Conservation (phyloP, 495 filamentous ascomycete species). For the Aspergillus incahuasiensis region DNA sequence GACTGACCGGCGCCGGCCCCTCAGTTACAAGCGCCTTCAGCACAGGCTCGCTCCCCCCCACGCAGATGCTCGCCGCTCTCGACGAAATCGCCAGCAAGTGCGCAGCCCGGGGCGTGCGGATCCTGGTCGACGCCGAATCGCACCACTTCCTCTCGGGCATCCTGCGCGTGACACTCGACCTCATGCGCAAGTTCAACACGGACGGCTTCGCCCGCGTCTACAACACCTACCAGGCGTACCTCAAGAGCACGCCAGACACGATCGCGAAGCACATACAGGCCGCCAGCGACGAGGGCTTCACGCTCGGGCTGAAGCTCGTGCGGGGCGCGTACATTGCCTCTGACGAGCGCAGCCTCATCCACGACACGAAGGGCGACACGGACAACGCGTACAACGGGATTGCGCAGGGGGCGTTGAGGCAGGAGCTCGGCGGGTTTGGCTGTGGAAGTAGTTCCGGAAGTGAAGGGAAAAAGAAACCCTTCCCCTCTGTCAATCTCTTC, state of each 20-base stretch:
- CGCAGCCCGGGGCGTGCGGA: conserved; percentile 54
- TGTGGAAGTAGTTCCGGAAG: too few relatives aligned
- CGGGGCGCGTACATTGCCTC: conserved; percentile 80
- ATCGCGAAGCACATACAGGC: conserved; percentile 58
- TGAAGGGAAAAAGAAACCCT: conserved; percentile 13
- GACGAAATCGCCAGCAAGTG: conserved; percentile 33
- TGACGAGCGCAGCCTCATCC: conserved; percentile 49
- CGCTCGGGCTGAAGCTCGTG: conserved; percentile 80
- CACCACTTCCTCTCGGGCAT: conserved; percentile 70
- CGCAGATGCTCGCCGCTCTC: conserved; percentile 36
- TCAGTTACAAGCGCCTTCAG: conserved; percentile 30
- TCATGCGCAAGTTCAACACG: conserved; percentile 72
- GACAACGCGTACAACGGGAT: conserved; percentile 55
- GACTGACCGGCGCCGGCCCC: conserved; percentile 30
- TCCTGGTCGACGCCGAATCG: conserved; percentile 86
- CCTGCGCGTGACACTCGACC: conserved; percentile 65
- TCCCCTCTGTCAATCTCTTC: conserved; percentile 36
- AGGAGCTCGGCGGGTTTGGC: conserved; percentile 40
- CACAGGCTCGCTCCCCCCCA: conserved; percentile 24
- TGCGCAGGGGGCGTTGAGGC: conserved; percentile 39
- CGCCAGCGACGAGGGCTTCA: conserved; percentile 56
- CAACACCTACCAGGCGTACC: conserved; percentile 77
- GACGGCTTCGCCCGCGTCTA: conserved; percentile 56
- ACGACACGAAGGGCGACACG: conserved; percentile 56
- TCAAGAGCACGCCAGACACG: conserved; percentile 59